Evolutionary conservation across 345 rosid species (phyloP).

Genomic region (Turritis glabra): DNA sequence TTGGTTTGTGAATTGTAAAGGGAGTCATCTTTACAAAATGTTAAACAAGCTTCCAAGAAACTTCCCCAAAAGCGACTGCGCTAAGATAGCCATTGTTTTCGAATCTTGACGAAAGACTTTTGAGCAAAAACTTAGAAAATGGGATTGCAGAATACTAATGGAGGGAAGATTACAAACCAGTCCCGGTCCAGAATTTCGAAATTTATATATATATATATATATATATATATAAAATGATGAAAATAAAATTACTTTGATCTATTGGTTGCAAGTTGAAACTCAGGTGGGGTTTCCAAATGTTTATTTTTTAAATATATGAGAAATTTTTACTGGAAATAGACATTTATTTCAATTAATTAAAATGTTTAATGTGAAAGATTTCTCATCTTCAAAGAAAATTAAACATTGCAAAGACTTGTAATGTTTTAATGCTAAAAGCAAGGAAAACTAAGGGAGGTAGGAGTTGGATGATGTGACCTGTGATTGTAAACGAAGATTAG

Average conservation of each 20-base stretch:
- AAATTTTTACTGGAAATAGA: background rate
- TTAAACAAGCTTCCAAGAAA: conserved; percentile 27
- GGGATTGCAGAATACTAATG: background rate
- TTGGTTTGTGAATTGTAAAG: conserved; percentile 7
- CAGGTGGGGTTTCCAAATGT: background rate
- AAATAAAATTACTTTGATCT: background rate
- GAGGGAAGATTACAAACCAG: background rate
- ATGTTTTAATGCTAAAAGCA: conserved; percentile 14
- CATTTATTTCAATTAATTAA: background rate
- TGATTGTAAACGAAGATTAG: conserved; percentile 18
- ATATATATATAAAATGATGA: background rate
- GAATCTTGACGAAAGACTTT: conserved; percentile 3
- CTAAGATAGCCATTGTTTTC: conserved; percentile 1
- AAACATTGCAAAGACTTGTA: conserved; percentile 1
- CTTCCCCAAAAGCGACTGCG: conserved; percentile 22
- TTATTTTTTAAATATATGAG: background rate
- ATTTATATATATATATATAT: background rate
- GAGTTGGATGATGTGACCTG: conserved; percentile 21
- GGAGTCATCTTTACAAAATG: background rate
- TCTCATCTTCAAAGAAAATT: background rate
- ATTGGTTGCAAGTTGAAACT: background rate
- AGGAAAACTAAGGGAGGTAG: background rate
- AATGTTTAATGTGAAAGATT: background rate
- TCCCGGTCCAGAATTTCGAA: background rate
- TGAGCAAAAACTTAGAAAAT: background rate